These are phyloP conservation scores for Jaltomata sinuosa DNA, from an alignment of 257 asterid genomes.

Conservation along the genomic window DNA sequence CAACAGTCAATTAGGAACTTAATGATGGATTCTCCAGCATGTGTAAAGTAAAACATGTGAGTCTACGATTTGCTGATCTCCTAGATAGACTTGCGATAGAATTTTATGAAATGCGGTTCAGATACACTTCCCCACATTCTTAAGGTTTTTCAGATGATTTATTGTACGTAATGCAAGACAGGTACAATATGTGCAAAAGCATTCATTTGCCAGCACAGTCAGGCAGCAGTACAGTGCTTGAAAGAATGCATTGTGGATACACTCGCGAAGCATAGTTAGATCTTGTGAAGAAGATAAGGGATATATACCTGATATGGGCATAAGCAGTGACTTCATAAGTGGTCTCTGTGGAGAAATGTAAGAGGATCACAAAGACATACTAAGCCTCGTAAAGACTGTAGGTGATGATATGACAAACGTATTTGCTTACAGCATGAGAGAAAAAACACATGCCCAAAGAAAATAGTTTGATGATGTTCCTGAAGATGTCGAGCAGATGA, in stretches of 20 bases:
- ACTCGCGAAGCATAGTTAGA: slow-evolving; percentile 79
- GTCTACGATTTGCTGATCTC: slow-evolving; percentile 84
- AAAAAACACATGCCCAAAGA: slow-evolving; percentile 90
- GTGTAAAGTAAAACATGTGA: slow-evolving; percentile 59
- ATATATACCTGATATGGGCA: slow-evolving; percentile 73
- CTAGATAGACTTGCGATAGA: slow-evolving; percentile 72
- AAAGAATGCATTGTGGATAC: slow-evolving; percentile 82
- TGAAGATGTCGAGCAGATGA: slow-evolving; percentile 66
- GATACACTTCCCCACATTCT: slow-evolving; percentile 95
- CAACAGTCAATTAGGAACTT: slow-evolving; percentile 61
- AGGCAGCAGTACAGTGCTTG: slow-evolving; percentile 74
- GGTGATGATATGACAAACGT: slow-evolving; percentile 91
- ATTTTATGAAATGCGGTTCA: slow-evolving; percentile 87
- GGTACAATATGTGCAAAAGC: slow-evolving; percentile 78
- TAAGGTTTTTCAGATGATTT: slow-evolving; percentile 87
- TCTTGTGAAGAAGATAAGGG: slow-evolving; percentile 67
- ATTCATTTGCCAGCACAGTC: slow-evolving; percentile 92
- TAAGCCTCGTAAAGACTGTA: slow-evolving; percentile 54
- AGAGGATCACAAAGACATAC: slow-evolving; percentile 74
- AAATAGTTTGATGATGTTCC: slow-evolving; percentile 79
- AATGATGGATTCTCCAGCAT: slow-evolving; percentile 81
- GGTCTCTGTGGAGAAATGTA: slow-evolving; percentile 94
- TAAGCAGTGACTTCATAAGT: slow-evolving; percentile 86
- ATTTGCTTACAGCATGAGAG: slow-evolving; percentile 97
- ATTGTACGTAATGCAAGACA: slow-evolving; percentile 74